Base-by-base conservation (phyloP, 2,329 filamentous ascomycete species). In the Talaromyces albobiverticillius region DNA sequence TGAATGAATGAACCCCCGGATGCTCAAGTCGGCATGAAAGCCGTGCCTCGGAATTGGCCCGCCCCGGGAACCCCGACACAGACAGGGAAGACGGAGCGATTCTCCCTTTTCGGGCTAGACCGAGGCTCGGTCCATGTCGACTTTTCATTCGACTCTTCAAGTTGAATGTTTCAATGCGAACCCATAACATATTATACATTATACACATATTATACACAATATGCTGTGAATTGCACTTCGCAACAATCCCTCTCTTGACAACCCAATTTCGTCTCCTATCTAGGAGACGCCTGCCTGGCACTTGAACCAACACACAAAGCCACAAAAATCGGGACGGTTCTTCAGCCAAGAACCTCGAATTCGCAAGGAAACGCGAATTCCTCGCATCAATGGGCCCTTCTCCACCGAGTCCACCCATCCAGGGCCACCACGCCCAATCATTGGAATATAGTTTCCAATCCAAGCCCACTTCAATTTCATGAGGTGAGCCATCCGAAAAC, bases 11-110 rank as follows among this genome's bases (percentile, higher is more conserved):
- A n/a, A n/a, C n/a, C n/a, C n/a, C n/a, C n/a, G n/a, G 34, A 41
- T 41, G 34, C 47, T 50, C 26, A 42, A 42, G 34, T 50, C 47
- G 47, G 47, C 36, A 32, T 25, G 18, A 50, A 50, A 40, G 16
- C 48, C 36, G 48, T 29, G 25, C 5, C 31, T 14, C 18, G 34
- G 3, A 16, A 6, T 16, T 13, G 14, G 16, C 16, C 11, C 9
- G 36, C 18, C 13, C 36, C 38, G 36, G 7, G 4, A 2, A n/a
- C n/a, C 16, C 36, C 16, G 36, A 38, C n/a, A 11, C 11, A 40
- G 36, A 16, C 36, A 25, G 26, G 48, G 16, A 34, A 41, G 16
- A 51, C 48, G 48, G 36, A n/a, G 23, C 48, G 26, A 41, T 22
- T 43, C 25, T 11, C 48, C 38, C 9, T 18, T 23, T 34, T 25